Conservation (phyloP, 1,284 basidiomycete genomes). For the Austroboletus novae-zelandiae region DNA sequence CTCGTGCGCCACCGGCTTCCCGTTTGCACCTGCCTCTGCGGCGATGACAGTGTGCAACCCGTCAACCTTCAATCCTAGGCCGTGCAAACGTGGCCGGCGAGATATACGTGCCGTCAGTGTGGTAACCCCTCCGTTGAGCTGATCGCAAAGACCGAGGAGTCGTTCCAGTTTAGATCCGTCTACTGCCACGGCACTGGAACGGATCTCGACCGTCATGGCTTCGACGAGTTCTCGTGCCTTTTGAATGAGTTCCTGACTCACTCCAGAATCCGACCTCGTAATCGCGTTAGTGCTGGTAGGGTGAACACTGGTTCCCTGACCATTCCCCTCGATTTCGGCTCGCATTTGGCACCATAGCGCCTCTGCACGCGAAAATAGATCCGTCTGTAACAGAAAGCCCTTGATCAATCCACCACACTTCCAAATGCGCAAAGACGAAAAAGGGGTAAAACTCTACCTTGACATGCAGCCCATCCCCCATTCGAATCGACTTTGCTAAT, state of each 20-base stretch:
- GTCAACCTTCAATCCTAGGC: conserved; percentile 45
- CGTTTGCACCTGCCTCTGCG: neutral
- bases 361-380: conserved; percentile 41
- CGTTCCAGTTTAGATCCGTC: conserved; percentile 58
- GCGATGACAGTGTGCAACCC: conserved; percentile 4
- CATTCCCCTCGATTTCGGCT: neutral
- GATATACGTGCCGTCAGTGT: conserved; percentile 37
- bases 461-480: conserved; percentile 48
- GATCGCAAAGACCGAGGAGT: conserved; percentile 71
- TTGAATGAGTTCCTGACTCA: conserved; percentile 38
- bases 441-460: conserved; percentile 43
- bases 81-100: conserved; percentile 39
- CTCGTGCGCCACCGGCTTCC: neutral
- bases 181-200: conserved; percentile 50
- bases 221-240: conserved; percentile 53
- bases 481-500: conserved; percentile 64
- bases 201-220: conserved; percentile 50
- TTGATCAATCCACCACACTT: neutral
- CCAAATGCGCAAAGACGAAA: neutral
- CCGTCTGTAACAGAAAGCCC: neutral
- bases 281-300: neutral
- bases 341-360: conserved; percentile 49
- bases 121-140: conserved; percentile 52
- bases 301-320: neutral
- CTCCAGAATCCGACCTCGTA: neutral